These are phyloP conservation scores for Cladochytrium replicatum DNA, from an alignment of 192 early-diverging fungal species.

Conservation along the genomic window DNA sequence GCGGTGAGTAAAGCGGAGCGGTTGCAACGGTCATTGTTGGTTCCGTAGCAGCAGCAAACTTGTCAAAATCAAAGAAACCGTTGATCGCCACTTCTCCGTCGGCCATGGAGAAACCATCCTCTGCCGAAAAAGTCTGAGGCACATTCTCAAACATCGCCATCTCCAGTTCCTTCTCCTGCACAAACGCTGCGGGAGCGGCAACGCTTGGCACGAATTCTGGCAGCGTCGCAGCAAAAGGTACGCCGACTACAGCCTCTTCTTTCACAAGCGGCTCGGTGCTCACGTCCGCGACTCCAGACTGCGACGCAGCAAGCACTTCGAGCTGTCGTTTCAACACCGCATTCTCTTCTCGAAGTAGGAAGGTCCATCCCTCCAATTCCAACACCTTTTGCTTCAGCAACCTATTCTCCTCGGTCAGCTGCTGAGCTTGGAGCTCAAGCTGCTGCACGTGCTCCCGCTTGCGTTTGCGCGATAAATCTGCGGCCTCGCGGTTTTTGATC, in stretches of 20 bases:
- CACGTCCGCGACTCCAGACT: too few species aligned
- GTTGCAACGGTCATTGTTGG: slow-evolving; percentile 40
- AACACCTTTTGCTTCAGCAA: slow-evolving; percentile 43
- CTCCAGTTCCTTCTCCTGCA: neutral
- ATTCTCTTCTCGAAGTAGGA: slow-evolving; percentile 42
- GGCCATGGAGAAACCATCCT: too few species aligned
- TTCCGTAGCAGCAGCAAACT: neutral
- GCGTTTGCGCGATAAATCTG: slow-evolving; percentile 75
- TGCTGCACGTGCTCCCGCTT: slow-evolving; percentile 75
- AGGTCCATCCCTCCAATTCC: slow-evolving; percentile 46
- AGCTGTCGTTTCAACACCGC: slow-evolving; percentile 33
- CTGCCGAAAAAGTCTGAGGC: too few species aligned
- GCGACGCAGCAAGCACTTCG: too few species aligned
- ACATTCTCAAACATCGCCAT: slow-evolving; percentile 7
- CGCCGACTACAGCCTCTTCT: slow-evolving; percentile 23
- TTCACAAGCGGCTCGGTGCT: too few species aligned
- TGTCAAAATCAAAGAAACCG: neutral
- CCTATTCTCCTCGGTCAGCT: slow-evolving; percentile 47
- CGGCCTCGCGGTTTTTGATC: slow-evolving; percentile 88
- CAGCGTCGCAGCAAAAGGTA: slow-evolving; percentile 10
- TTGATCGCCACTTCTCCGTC: slow-evolving; percentile 8
- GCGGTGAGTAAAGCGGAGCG: slow-evolving; percentile 14
- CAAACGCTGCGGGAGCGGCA: slow-evolving; percentile 10
- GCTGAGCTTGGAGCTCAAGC: slow-evolving; percentile 52
- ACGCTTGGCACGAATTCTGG: slow-evolving; percentile 10